phyloP scores from a whole-genome alignment of 2,329 filamentous ascomycete genomes.

The Arthroderma sp. region DNA sequence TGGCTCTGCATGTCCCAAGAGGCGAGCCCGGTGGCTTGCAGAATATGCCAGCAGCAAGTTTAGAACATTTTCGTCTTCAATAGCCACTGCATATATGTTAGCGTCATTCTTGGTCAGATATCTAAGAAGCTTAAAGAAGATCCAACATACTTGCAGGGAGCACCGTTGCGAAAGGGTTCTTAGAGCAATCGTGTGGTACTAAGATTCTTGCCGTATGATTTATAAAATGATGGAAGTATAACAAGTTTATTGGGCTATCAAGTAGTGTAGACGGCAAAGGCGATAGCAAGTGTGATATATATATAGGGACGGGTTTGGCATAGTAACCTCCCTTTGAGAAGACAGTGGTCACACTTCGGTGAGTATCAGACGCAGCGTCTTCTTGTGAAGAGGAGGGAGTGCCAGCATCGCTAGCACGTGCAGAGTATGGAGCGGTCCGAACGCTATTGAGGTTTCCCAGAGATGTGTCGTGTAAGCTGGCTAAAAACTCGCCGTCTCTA shows the following conservation, averaged over 20 bases:
- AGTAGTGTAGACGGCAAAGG: constrained; percentile 46
- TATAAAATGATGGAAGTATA: constrained; percentile 63
- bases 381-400: neutral
- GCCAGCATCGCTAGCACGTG: neutral
- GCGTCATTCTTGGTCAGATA: constrained; percentile 16
- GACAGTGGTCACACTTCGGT: constrained; percentile 35
- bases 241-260: constrained; percentile 67
- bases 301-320: constrained; percentile 53
- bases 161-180: constrained; percentile 50
- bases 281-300: constrained; percentile 46
- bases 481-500: constrained; percentile 56
- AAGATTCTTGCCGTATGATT: constrained; percentile 65
- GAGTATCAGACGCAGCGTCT: neutral
- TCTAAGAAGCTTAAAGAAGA: constrained; percentile 18
- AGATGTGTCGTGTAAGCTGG: constrained; percentile 35
- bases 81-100: constrained; percentile 31
- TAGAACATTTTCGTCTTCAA: constrained; percentile 48
- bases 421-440: too few species aligned
- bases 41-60: constrained; percentile 70
- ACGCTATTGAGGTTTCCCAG: neutral
- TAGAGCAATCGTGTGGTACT: constrained; percentile 49
- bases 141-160: constrained; percentile 48
- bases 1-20: constrained; percentile 62
- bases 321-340: constrained; percentile 57
- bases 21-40: constrained; percentile 66